Conservation (phyloP, 192 early-diverging fungal genomes). For the Backusella luteola region DNA sequence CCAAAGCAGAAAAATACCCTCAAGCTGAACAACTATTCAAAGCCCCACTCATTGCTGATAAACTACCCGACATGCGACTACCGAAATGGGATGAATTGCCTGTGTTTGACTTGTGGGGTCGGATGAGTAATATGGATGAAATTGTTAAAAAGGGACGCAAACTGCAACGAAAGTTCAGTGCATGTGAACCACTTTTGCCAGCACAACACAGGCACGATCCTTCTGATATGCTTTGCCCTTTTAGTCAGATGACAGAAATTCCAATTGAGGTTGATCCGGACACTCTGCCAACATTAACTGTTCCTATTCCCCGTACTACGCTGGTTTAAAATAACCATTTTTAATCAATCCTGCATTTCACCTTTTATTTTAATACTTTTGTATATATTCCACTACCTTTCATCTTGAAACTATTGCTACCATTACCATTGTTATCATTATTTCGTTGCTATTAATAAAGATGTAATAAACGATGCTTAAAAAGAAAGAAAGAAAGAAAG, state of each 20-base stretch:
- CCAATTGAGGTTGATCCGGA: background rate
- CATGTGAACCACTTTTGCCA: constrained; percentile 27
- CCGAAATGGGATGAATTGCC: constrained; percentile 42
- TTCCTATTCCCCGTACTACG: background rate
- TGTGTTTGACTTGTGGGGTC: constrained; percentile 49
- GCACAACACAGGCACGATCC: constrained; percentile 24
- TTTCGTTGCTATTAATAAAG: background rate
- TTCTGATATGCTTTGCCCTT: constrained; percentile 41
- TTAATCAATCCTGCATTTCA: constrained; percentile 2
- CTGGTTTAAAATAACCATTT: background rate
- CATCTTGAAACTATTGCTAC: background rate
- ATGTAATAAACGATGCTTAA: background rate
- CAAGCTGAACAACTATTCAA: constrained; percentile 22
- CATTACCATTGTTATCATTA: background rate
- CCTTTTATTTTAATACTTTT: background rate
- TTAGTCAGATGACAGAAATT: constrained; percentile 16
- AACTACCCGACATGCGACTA: constrained; percentile 29
- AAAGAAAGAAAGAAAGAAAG: background rate
- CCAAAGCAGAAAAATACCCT: constrained; percentile 23
- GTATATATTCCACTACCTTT: background rate
- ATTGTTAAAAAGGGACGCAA: constrained; percentile 34
- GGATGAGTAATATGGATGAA: background rate
- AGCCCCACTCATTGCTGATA: constrained; percentile 42
- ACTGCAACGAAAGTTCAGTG: constrained; percentile 41
- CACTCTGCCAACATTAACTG: background rate